Conservation (phyloP, 73 alveolate species). For the Tetrahymena borealis region DNA sequence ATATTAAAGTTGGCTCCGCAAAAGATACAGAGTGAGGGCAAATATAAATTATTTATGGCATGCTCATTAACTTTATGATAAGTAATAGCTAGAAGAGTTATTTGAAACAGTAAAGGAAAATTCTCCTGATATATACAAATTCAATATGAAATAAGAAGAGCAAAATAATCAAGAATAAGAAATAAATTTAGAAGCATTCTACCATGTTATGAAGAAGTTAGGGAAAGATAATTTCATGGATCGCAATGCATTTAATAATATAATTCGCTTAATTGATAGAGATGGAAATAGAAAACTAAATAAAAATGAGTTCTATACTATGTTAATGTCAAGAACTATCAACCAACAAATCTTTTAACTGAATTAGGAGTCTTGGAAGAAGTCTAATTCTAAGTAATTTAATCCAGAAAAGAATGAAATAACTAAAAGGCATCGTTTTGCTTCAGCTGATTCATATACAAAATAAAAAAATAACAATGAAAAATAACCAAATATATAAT, state of each 20-base stretch:
- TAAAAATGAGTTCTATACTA: background rate
- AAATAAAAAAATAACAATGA: no score
- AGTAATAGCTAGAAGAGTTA: background rate
- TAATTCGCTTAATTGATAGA: background rate
- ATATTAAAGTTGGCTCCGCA: background rate
- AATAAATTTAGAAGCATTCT: background rate
- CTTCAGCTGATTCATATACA: background rate
- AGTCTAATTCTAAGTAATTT: background rate
- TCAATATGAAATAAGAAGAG: background rate
- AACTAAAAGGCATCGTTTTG: background rate
- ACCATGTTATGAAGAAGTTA: background rate
- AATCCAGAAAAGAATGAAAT: background rate
- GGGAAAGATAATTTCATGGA: background rate
- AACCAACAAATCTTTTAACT: background rate
- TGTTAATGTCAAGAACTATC: background rate
- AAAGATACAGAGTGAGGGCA: background rate
- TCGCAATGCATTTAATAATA: background rate
- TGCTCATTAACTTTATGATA: background rate
- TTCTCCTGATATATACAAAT: background rate
- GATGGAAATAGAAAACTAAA: background rate
- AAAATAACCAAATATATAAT: no score
- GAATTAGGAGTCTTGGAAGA: background rate
- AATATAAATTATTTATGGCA: background rate
- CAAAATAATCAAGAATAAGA: background rate
- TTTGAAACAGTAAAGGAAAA: background rate